phyloP scores from a whole-genome alignment of 345 rosid genomes.

The Moringa oleifera region DNA sequence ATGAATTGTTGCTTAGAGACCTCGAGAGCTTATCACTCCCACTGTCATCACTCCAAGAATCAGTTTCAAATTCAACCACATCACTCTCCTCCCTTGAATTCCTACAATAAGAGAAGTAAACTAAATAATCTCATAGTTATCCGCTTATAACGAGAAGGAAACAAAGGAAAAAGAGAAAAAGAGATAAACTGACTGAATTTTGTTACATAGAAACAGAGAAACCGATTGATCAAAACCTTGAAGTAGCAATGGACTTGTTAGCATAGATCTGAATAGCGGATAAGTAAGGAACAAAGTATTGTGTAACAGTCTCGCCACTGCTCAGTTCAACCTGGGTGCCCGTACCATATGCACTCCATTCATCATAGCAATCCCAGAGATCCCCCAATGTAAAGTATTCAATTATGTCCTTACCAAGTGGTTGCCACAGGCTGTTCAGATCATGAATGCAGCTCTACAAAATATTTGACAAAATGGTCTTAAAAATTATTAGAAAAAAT shows the following conservation, averaged over 20 bases:
- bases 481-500: not conserved
- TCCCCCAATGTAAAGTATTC: slow-evolving; percentile 57
- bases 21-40: slow-evolving; percentile 51
- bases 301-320: slow-evolving; percentile 35
- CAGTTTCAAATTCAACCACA: slow-evolving; percentile 41
- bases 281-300: slow-evolving; percentile 65
- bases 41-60: slow-evolving; percentile 64
- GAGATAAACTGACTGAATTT: not conserved
- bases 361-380: slow-evolving; percentile 65
- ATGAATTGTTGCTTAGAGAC: slow-evolving; percentile 55
- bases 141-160: too few relatives aligned
- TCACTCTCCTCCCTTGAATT: slow-evolving; percentile 29
- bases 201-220: not conserved
- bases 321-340: slow-evolving; percentile 32
- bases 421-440: slow-evolving; percentile 52
- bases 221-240: slow-evolving; percentile 35
- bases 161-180: not conserved
- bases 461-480: not conserved
- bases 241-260: slow-evolving; percentile 27
- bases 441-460: slow-evolving; percentile 40
- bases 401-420: slow-evolving; percentile 34
- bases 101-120: slow-evolving; percentile 18
- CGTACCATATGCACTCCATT: slow-evolving; percentile 73
- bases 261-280: slow-evolving; percentile 70
- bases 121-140: not conserved